Evolutionary conservation across 176 grass and related monocot species (phyloP).

Genomic region (Eragrostis nindensis): DNA sequence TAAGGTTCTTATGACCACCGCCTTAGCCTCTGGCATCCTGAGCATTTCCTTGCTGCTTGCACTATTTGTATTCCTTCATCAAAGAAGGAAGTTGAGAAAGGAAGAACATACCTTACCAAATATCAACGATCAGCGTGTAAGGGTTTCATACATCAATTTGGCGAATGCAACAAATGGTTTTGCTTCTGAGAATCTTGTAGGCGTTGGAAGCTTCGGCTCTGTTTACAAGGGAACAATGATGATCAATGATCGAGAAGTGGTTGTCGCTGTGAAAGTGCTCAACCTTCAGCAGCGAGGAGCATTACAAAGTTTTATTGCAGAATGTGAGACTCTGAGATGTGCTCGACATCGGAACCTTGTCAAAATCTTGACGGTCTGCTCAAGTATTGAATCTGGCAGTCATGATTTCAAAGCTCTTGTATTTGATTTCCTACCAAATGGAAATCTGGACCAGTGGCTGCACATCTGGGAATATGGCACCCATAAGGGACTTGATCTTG

Average conservation of each 20-base stretch:
- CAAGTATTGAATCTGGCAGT: neutral
- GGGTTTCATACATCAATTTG: neutral
- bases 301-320: neutral
- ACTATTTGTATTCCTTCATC: neutral
- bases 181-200: neutral
- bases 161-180: neutral
- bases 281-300: neutral
- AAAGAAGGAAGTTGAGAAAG: neutral
- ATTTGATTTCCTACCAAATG: neutral
- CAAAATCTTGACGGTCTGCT: neutral
- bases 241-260: neutral
- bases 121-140: neutral
- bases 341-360: neutral
- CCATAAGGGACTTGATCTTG: neutral
- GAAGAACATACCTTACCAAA: neutral
- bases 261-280: neutral
- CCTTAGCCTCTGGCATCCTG: neutral
- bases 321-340: neutral
- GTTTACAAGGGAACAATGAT: neutral
- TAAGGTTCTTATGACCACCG: neutral
- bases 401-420: neutral
- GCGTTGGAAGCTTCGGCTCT: neutral
- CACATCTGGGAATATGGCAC: neutral
- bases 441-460: neutral
- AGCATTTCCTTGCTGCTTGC: neutral